Base-by-base conservation (phyloP, 2,329 filamentous ascomycete genomes). In the Cercospora sesami region DNA sequence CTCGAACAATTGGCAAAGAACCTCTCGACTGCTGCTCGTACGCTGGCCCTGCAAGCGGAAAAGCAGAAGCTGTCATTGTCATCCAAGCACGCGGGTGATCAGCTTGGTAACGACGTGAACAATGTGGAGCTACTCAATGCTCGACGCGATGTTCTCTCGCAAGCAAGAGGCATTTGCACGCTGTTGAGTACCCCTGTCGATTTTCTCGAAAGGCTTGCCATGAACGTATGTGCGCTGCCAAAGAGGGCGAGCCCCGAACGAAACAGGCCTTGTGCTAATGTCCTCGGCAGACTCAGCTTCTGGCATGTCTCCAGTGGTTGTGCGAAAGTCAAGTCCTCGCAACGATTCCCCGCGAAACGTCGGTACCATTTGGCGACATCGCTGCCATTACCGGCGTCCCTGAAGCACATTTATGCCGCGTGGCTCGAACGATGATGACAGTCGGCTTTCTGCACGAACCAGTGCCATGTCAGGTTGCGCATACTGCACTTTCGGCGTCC, bases 311-410 rank as follows among this genome's bases (percentile, higher is more conserved):
- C 5, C 76, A 78, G 67, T 84, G 81, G 82, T 75, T 84, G 12
- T 79, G 77, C 5, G 79, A 84, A 10, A 81, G 81, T 67, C 81
- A 83, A 61, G 74, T 84, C 5, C 77, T 83, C 0, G 80, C 81
- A 3, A 83, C 76, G 68, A 80, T 85, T n/a, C 83, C 82, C 0
- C 72, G 81, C 2, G 64, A 58, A 4, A 78, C 75, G 21, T 79
- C 71, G 42, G 77, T 82, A 12, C 70, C 76, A 1, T 70, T 78
- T 58, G 75, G 78, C 31, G 83, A 84, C 58, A 69, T 84, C 1
- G 81, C 83, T 4, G 79, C 81, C n/a, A 69, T 84, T 3, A 69
- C 78, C 1, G 76, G 75, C n/a, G 80, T 83, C 0, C 79, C 82
- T 6, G 80, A 80, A 63, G 36, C 36, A 42, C 36, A 42, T 42